Evolutionary conservation across 129 eudicot species (phyloP).

Genomic region (Helianthus tuberosus): DNA sequence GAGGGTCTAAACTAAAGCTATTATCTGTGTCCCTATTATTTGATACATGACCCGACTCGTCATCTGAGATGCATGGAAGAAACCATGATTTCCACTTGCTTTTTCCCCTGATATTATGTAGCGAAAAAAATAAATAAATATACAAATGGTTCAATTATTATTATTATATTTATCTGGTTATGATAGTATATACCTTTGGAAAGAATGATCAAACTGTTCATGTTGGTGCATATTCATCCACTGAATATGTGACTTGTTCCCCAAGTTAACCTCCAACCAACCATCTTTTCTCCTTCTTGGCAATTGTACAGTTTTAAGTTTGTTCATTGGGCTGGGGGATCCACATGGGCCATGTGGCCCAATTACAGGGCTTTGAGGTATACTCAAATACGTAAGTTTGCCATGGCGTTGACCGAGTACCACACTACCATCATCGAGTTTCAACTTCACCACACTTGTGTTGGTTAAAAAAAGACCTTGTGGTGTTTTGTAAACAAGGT

Average conservation of each 20-base stretch:
- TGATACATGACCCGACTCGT: no score
- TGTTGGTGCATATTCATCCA: neutral
- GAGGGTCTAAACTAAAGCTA: no score
- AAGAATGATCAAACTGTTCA: neutral
- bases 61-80: no score
- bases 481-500: constrained; percentile 18
- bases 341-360: neutral
- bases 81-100: no score
- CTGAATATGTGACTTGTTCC: neutral
- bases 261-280: constrained; percentile 15
- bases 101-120: no score
- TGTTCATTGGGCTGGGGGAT: neutral
- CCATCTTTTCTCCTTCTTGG: constrained; percentile 2
- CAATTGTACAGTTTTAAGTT: neutral
- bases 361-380: constrained; percentile 7
- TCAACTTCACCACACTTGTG: neutral
- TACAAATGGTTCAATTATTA: no score
- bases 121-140: no score
- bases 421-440: neutral
- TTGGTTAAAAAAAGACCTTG: neutral
- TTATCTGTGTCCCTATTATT: no score
- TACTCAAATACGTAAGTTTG: neutral
- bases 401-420: no score
- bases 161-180: no score
- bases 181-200: neutral